phyloP scores from a whole-genome alignment of 306 rosid species.

The Canavalia ensiformis region DNA sequence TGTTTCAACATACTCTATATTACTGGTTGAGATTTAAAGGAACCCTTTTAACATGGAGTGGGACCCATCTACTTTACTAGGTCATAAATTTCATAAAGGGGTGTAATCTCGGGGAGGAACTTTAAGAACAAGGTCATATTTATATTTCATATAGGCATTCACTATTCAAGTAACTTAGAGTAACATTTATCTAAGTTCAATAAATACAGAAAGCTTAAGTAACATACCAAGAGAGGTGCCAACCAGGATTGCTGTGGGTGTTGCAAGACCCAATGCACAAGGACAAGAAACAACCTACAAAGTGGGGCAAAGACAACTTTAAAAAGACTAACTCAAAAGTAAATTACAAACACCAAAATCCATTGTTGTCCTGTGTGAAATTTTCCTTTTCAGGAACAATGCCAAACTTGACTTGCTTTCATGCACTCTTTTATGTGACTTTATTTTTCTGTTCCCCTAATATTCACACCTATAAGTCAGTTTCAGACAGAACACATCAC shows the following conservation, averaged over 20 bases:
- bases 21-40: neutral
- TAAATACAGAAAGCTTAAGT: constrained; percentile 43
- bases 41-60: neutral
- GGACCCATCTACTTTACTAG: neutral
- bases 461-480: neutral
- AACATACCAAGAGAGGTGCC: constrained; percentile 92
- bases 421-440: constrained; percentile 19
- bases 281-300: constrained; percentile 98
- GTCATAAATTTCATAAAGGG: neutral
- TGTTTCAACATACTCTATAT: neutral
- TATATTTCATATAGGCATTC: neutral
- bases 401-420: constrained; percentile 21
- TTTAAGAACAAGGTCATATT: constrained; percentile 26
- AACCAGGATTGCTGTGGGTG: constrained; percentile 96
- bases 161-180: constrained; percentile 27
- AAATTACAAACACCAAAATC: constrained; percentile 28
- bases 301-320: constrained; percentile 20
- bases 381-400: constrained; percentile 40
- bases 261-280: constrained; percentile 97
- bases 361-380: constrained; percentile 24
- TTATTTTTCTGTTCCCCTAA: constrained; percentile 23
- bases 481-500: constrained; percentile 39
- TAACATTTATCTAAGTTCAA: constrained; percentile 17
- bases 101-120: neutral
- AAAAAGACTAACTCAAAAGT: neutral